Conservation (phyloP, 2,329 filamentous ascomycete genomes). For the Fusarium algeriense region DNA sequence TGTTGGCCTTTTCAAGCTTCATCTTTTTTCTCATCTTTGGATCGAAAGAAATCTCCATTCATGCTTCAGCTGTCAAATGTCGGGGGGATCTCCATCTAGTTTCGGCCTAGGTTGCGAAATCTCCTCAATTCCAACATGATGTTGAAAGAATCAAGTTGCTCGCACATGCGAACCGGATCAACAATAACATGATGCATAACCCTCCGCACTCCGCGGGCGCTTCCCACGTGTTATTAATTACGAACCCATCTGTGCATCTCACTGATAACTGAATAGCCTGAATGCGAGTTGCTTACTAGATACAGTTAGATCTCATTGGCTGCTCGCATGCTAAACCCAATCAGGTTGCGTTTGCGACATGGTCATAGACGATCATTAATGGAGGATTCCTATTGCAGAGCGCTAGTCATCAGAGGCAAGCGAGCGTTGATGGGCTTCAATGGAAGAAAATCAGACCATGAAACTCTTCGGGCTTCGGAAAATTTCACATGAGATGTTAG, state of each 20-base stretch:
- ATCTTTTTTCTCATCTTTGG: background rate
- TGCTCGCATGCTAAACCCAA: constrained; percentile 46
- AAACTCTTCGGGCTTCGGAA: background rate
- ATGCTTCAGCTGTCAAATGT: background rate
- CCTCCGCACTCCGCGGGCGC: background rate
- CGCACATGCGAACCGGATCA: constrained; percentile 6
- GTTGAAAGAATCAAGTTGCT: background rate
- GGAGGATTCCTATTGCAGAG: constrained; percentile 5
- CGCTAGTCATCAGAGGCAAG: background rate
- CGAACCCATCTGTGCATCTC: background rate
- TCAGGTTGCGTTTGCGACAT: constrained; percentile 35
- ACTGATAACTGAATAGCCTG: too few relatives aligned
- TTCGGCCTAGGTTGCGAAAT: constrained; percentile 40
- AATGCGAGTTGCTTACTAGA: background rate
- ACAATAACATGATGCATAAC: background rate
- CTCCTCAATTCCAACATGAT: background rate
- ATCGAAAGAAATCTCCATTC: background rate
- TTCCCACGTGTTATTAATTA: background rate
- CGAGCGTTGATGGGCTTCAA: constrained; percentile 1
- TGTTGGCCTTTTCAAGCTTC: background rate
- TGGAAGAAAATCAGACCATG: background rate
- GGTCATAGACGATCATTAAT: constrained; percentile 8
- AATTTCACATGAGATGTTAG: background rate
- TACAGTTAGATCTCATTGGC: background rate
- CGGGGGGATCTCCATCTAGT: background rate